phyloP scores from a whole-genome alignment of 2,329 filamentous ascomycete genomes.

The Dactylellina drechsleri region DNA sequence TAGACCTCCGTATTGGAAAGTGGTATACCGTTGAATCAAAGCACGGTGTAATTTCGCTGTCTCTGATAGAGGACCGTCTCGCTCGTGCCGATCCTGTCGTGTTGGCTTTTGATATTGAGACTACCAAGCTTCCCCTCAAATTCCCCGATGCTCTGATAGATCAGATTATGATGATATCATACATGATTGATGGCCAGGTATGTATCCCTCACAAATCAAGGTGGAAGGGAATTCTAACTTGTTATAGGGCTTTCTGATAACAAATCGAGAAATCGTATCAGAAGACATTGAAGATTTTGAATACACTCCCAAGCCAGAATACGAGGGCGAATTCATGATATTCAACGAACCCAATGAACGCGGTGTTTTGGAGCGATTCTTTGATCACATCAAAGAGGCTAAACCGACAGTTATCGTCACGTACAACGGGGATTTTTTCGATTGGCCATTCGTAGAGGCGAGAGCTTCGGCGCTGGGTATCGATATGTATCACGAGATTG shows the following conservation, averaged over 20 bases:
- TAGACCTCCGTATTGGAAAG: conserved; percentile 89
- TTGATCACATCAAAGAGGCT: conserved; percentile 92
- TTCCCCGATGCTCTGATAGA: conserved; percentile 95
- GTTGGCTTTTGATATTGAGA: conserved; percentile 99
- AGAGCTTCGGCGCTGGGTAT: conserved; percentile 91
- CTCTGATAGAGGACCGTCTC: conserved; percentile 84
- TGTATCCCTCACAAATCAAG: background rate
- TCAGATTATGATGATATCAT: conserved; percentile 99
- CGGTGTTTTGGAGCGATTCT: conserved; percentile 86
- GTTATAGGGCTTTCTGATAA: conserved; percentile 83
- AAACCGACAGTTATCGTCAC: conserved; percentile 96
- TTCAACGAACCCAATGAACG: conserved; percentile 98
- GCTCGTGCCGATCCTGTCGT: conserved; percentile 95
- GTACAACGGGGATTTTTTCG: conserved; percentile 99
- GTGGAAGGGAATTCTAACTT: conserved; percentile 3
- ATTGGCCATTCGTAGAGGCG: conserved; percentile 98
- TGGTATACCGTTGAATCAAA: conserved; percentile 98
- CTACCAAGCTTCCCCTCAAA: conserved; percentile 92
- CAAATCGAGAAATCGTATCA: conserved; percentile 95
- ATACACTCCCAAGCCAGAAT: conserved; percentile 97
- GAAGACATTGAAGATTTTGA: conserved; percentile 98
- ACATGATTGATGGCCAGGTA: conserved; percentile 95
- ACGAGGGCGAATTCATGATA: conserved; percentile 93
- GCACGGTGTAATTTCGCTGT: conserved; percentile 85
- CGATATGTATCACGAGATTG: conserved; percentile 99